Evolutionary conservation across 495 filamentous ascomycete genomes (phyloP).

Genomic region (Entonaema liquescens): DNA sequence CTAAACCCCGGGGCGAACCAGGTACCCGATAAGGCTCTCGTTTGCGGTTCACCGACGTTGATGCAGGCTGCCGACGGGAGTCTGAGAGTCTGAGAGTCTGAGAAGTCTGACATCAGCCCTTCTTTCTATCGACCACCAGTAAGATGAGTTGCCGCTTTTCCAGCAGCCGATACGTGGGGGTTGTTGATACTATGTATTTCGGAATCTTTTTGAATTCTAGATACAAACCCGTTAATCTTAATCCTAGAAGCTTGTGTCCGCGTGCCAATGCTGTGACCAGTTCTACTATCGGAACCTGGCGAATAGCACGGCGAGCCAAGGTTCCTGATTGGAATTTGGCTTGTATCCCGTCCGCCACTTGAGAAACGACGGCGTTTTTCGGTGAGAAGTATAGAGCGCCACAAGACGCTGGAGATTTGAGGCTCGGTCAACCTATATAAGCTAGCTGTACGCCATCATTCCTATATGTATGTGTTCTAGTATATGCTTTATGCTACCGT

Average conservation of each 20-base stretch:
- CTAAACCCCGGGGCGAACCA: slow-evolving; percentile 13
- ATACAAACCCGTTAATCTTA: background rate
- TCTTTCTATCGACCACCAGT: background rate
- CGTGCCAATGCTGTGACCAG: slow-evolving; percentile 14
- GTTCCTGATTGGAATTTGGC: background rate
- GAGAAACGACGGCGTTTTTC: slow-evolving; percentile 1
- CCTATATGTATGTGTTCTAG: background rate
- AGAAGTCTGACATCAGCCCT: slow-evolving; percentile 28
- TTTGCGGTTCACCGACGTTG: background rate
- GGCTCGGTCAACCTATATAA: slow-evolving; percentile 10
- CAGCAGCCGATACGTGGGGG: background rate
- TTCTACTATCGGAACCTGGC: slow-evolving; percentile 8
- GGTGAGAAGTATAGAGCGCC: background rate
- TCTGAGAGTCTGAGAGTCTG: too few relatives aligned
- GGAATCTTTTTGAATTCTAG: background rate
- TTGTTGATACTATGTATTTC: background rate
- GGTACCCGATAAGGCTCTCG: background rate
- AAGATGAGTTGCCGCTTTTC: background rate
- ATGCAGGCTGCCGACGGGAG: slow-evolving; percentile 12
- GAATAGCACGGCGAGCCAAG: slow-evolving; percentile 11
- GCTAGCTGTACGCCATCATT: background rate
- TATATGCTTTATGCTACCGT: background rate
- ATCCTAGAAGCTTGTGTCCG: background rate
- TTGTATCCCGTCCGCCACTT: slow-evolving; percentile 1
- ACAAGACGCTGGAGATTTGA: background rate